A percentile compares a stretch with the other conserved stretches of the same genome.
Conservation (phyloP, 495 filamentous ascomycete species). For the Penicillium arizonense region DNA sequence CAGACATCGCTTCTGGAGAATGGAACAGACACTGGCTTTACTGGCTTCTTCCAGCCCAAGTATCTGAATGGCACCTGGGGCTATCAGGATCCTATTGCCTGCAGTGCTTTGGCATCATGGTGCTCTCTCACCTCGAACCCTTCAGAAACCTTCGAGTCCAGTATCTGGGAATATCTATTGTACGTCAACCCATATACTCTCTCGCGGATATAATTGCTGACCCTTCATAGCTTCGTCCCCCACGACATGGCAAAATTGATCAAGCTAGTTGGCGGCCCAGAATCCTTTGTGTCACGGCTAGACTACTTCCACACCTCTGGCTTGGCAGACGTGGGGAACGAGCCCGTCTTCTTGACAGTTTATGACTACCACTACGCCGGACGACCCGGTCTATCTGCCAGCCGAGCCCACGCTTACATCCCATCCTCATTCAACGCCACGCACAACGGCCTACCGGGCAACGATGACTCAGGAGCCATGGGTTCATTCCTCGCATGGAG, state of each 20-base stretch:
- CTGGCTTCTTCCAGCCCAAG: slow-evolving; percentile 67
- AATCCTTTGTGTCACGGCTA: slow-evolving; percentile 58
- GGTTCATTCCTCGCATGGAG: slow-evolving; percentile 58
- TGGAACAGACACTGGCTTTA: slow-evolving; percentile 60
- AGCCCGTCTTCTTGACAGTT: slow-evolving; percentile 68
- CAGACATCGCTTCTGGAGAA: slow-evolving; percentile 55
- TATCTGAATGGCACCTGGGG: slow-evolving; percentile 66
- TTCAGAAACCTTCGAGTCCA: slow-evolving; percentile 68
- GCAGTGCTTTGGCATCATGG: slow-evolving; percentile 51
- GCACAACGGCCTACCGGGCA: slow-evolving; percentile 61
- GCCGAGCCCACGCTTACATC: slow-evolving; percentile 63
- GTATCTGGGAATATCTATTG: slow-evolving; percentile 67
- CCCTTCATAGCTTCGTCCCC: slow-evolving; percentile 54
- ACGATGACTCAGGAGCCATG: slow-evolving; percentile 65
- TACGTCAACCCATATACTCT: slow-evolving; percentile 10
- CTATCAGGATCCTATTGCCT: slow-evolving; percentile 68
- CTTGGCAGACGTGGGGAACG: slow-evolving; percentile 70
- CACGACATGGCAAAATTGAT: slow-evolving; percentile 67
- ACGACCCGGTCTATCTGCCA: slow-evolving; percentile 60
- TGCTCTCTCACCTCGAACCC: slow-evolving; percentile 66
- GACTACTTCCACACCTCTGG: slow-evolving; percentile 65
- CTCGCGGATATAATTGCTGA: not conserved
- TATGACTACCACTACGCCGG: slow-evolving; percentile 74
- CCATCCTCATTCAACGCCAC: slow-evolving; percentile 61
- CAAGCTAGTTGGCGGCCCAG: slow-evolving; percentile 56